These are phyloP conservation scores for Dothideomycetes sp. DNA, from an alignment of 2,329 filamentous ascomycete species.

Conservation along the genomic window DNA sequence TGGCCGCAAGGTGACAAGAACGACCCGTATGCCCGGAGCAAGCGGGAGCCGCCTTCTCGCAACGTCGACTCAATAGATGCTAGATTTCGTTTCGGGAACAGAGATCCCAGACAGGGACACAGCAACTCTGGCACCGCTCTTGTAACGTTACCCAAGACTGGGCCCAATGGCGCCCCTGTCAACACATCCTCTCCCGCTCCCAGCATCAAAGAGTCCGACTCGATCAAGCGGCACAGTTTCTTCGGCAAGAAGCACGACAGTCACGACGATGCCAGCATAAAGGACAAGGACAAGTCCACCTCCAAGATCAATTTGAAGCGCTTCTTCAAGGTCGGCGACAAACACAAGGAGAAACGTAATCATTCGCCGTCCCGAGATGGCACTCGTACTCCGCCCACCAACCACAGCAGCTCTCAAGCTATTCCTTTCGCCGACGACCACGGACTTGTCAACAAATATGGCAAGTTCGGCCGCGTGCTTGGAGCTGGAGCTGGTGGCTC, in stretches of 20 bases:
- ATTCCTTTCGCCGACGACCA: conserved; percentile 91
- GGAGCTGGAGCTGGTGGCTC: conserved; percentile 92
- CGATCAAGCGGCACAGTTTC: conserved; percentile 42
- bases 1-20: conserved; percentile 69
- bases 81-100: conserved; percentile 71
- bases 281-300: conserved; percentile 35
- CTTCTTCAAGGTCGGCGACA: conserved; percentile 79
- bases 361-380: conserved; percentile 18
- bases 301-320: conserved; percentile 93
- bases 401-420: conserved; percentile 5
- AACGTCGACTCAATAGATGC: conserved; percentile 61
- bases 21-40: conserved; percentile 78
- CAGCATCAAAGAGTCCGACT: conserved; percentile 12
- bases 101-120: conserved; percentile 52
- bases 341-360: conserved; percentile 41
- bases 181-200: not conserved
- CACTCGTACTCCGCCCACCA: conserved; percentile 24
- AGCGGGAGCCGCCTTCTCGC: conserved; percentile 58
- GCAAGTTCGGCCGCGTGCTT: conserved; percentile 87
- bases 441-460: conserved; percentile 80
- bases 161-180: conserved; percentile 11
- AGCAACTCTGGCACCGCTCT: conserved; percentile 16
- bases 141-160: conserved; percentile 4
- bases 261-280: conserved; percentile 31
- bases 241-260: conserved; percentile 46